These are phyloP conservation scores for Coniella lustricola DNA, from an alignment of 2,329 filamentous ascomycete species.

Conservation along the genomic window DNA sequence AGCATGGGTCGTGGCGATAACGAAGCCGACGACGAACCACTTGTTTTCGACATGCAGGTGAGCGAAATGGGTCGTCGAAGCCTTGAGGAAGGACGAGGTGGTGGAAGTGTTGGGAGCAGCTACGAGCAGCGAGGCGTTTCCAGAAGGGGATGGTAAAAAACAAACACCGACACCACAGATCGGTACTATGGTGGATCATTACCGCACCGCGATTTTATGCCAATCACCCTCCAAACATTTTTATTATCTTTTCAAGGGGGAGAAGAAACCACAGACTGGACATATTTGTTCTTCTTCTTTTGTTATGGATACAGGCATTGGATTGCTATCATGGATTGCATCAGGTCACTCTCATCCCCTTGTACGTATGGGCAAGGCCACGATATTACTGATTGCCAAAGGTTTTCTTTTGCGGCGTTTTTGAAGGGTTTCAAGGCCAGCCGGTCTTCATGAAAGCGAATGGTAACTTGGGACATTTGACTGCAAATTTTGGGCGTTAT, in stretches of 20 bases:
- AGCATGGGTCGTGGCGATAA: conserved; percentile 31
- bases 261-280: no score
- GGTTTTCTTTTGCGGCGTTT: neutral
- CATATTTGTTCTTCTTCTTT: no score
- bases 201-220: no score
- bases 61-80: conserved; percentile 16
- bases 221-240: no score
- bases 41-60: conserved; percentile 16
- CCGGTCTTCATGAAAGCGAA: neutral
- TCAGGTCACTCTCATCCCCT: conserved; percentile 1
- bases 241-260: no score
- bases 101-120: conserved; percentile 14
- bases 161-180: neutral
- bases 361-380: conserved; percentile 1
- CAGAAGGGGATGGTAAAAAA: conserved; percentile 14
- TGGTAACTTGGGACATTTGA: no score
- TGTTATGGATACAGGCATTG: no score
- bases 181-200: no score
- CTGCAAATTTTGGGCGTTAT: no score
- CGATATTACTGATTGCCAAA: neutral
- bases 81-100: conserved; percentile 15
- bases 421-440: neutral
- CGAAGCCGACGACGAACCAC: conserved; percentile 23
- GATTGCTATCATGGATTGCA: conserved; percentile 4
- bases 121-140: conserved; percentile 13